Percentiles rank a stretch among this genome's conserved stretches.
Evolutionary conservation across 2,329 filamentous ascomycete species (phyloP).

Genomic region (Sclerotinia minor): DNA sequence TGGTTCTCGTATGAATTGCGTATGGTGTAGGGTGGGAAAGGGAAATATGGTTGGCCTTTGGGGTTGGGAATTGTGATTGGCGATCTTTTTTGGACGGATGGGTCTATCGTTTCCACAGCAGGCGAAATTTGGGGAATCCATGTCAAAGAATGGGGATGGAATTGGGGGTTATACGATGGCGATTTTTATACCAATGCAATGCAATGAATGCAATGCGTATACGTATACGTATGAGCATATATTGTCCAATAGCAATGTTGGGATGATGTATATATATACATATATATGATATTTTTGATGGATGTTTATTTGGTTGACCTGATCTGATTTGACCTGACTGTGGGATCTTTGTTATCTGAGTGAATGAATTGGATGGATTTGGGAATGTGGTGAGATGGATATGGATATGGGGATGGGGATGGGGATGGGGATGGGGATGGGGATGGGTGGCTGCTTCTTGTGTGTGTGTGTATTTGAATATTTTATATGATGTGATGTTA

Average conservation of each 20-base stretch:
- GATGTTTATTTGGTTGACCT: background rate
- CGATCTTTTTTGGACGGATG: slow-evolving; percentile 8
- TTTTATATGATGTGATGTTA: no score
- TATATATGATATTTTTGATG: background rate
- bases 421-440: no score
- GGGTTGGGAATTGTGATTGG: slow-evolving; percentile 17
- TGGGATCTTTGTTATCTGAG: background rate
- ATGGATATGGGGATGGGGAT: background rate
- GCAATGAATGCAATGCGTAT: background rate
- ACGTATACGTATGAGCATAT: background rate
- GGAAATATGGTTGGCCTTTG: slow-evolving; percentile 17
- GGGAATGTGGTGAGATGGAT: background rate
- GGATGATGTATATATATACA: no score
- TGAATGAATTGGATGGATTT: no score
- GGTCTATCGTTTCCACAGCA: slow-evolving; percentile 1
- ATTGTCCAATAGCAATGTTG: slow-evolving; percentile 1
- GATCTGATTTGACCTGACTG: background rate
- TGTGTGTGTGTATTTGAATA: background rate
- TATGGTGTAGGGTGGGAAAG: slow-evolving; percentile 23
- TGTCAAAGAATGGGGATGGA: slow-evolving; percentile 6
- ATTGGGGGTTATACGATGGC: slow-evolving; percentile 2
- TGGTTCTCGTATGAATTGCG: slow-evolving; percentile 1
- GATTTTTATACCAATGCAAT: background rate
- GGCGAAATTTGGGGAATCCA: slow-evolving; percentile 18
- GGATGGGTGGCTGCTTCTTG: background rate